Base-by-base conservation (phyloP, 257 asterid genomes). In the Marsdenia floribunda region DNA sequence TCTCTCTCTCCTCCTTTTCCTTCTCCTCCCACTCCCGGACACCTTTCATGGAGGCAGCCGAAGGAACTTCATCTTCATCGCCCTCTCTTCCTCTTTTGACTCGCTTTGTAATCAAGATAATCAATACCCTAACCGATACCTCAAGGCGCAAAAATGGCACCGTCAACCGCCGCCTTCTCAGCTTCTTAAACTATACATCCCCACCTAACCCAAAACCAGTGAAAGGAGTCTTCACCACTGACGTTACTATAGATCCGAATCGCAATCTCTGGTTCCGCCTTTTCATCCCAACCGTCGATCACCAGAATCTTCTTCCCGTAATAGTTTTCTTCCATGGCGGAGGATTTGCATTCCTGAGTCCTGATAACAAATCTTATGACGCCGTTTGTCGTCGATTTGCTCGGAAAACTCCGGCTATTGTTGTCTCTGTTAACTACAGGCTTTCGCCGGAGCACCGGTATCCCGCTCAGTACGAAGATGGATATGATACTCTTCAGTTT, bases 311-410 rank as follows among this genome's bases (percentile, higher is more conserved):
- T 53, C 8, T 13, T 65, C 12, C 68, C 3, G 85, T 92, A 19
- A 44, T 92, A 3, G 86, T 92, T 35, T 92, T 92, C 90, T 90
- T 88, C 78, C 97, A 92, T 83, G 97, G 97, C 49, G 96, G 97
- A 12, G 97, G 96, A 0, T 91, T 91, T 76, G 93, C 81, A 33
- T 88, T 75, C 40, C 87, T 90, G 65, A 58, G 83, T 50, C 79
- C 96, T 0, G 90, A 89, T 82, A 73, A 72, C 73, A 83, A 66
- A 76, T 52, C 61, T 26, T 92, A 92, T 86, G 92, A 90, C 81
- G 73, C 73, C 54, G 96, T 92, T 1, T 87, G 96, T 80, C 91
- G 93, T 10, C 93, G 96, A 0, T 86, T 92, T 64, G 91, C 96
- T 0, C 72, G 90, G 35, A 65, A 80, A 72, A 6, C 78, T 42